Evolutionary conservation across 108 stramenopile species (phyloP).

Genomic region (Asterionellopsis glacialis): DNA sequence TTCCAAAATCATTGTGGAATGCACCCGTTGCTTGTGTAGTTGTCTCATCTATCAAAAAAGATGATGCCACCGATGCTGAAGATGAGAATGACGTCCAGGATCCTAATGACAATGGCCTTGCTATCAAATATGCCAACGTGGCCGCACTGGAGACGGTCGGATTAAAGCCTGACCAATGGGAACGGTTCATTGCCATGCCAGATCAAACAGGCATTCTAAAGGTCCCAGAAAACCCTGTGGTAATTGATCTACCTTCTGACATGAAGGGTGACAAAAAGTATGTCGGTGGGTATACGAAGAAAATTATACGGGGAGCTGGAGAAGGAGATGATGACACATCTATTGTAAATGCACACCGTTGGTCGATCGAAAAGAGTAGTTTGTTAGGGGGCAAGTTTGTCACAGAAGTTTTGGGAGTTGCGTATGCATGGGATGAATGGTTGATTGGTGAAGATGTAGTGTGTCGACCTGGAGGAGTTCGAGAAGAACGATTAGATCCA

Average conservation of each 20-base stretch:
- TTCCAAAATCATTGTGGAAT: constrained; percentile 14
- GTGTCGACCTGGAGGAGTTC: constrained; percentile 8
- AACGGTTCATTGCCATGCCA: background rate
- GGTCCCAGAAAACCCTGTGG: background rate
- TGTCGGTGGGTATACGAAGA: constrained; percentile 11
- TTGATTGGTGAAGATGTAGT: constrained; percentile 2
- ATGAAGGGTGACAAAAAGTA: constrained; percentile 10
- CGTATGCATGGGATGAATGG: constrained; percentile 10
- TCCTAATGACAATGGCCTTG: background rate
- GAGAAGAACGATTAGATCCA: background rate
- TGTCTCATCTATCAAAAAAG: background rate
- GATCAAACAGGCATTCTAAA: no score
- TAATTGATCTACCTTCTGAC: constrained; percentile 5
- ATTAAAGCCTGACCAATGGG: constrained; percentile 1
- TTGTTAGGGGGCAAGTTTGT: constrained; percentile 9
- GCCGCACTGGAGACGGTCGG: constrained; percentile 12
- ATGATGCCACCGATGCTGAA: background rate
- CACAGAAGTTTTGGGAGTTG: constrained; percentile 5
- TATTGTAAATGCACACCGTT: constrained; percentile 5
- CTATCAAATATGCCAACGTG: constrained; percentile 8
- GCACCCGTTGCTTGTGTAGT: constrained; percentile 12
- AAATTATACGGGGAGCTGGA: background rate
- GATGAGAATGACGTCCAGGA: background rate
- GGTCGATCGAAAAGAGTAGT: background rate
- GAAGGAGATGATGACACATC: background rate